These are phyloP conservation scores for Starmerella riodocensis DNA, from an alignment of 805 yeast genomes.

Conservation along the genomic window DNA sequence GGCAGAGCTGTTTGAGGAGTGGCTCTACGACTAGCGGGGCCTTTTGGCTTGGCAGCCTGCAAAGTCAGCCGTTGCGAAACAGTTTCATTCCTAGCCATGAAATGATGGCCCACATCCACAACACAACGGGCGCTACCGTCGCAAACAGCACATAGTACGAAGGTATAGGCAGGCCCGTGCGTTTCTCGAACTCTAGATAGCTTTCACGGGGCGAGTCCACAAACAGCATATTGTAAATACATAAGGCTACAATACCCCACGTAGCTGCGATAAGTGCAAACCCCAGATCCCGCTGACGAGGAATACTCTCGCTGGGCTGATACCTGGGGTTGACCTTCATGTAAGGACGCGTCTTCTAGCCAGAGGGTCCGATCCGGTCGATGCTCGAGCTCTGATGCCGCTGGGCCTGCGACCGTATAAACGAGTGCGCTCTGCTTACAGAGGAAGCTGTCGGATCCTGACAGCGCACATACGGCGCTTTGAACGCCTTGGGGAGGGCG, in stretches of 20 bases:
- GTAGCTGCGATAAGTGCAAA: slow-evolving; percentile 9
- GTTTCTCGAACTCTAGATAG: slow-evolving; percentile 16
- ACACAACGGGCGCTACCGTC: slow-evolving; percentile 28
- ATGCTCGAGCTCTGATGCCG: too few species aligned
- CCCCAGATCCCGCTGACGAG: slow-evolving; percentile 10
- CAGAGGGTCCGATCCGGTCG: too few species aligned
- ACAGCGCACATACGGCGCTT: too few species aligned
- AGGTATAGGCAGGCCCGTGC: slow-evolving; percentile 30
- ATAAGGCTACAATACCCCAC: slow-evolving; percentile 9
- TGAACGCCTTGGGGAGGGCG: too few species aligned
- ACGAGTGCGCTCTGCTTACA: too few species aligned
- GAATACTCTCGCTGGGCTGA: slow-evolving; percentile 11
- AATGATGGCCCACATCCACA: slow-evolving; percentile 57
- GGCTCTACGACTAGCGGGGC: slow-evolving; percentile 20
- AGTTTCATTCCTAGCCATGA: slow-evolving; percentile 74
- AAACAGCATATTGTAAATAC: slow-evolving; percentile 4
- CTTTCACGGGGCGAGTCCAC: slow-evolving; percentile 2
- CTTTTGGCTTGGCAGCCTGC: neutral
- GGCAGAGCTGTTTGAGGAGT: slow-evolving; percentile 34
- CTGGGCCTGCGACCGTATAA: too few species aligned
- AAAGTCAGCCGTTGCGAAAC: slow-evolving; percentile 51
- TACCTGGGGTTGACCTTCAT: slow-evolving; percentile 19
- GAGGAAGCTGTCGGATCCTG: too few species aligned
- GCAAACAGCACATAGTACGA: slow-evolving; percentile 30
- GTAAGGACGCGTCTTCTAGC: too few species aligned